Evolutionary conservation across 495 filamentous ascomycete species (phyloP), one percentile per base, ranked within the genome.

Genomic region (Penicillium atrosanguineum): DNA sequence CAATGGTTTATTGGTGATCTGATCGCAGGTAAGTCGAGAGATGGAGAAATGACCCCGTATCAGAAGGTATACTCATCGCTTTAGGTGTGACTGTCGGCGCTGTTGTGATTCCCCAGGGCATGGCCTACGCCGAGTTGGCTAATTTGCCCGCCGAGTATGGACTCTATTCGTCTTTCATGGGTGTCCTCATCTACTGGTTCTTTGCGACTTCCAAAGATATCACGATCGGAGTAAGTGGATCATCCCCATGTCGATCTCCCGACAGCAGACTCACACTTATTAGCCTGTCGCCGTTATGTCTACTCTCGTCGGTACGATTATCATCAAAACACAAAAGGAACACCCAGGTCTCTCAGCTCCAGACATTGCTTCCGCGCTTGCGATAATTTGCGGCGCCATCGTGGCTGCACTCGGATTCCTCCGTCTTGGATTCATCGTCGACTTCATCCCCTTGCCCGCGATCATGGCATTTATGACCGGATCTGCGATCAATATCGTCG

Each of bases 181-280:
- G 94, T 21, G 92, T 97, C 5, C 65, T 96, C 52, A 70, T 96
- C 44, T 98, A 98, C 61, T 97, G 93, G 93, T 94, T 97, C 68
- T 97, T 98, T 60, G 94, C 93, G 1, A 98, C 94, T 1, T 97
- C 94, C 0, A 98, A 98, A 63, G 94, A 98, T 70, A 97, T 98
- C 65, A 97, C 94, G 6, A 97, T 98, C 46, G 94, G 94, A n/a
- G 89, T 91, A 74, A 78, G 88, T 83, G 26, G 28, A 16, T 20
- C 42, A 50, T 34, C 52, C 51, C 31, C 31, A n/a, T 44, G 19
- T 34, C 31, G 8, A 34, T 34, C 31, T 34, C 31, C 31, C 31
- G 11, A 14, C 11, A 12, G 14, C 31, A 31, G 4, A 31, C 31
- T 34, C 31, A 34, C 31, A 14, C 4, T 8, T 11, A 34, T 34